These are phyloP conservation scores for Pseudogymnoascus sp. DNA, from an alignment of 2,329 filamentous ascomycete species.

Conservation along the genomic window DNA sequence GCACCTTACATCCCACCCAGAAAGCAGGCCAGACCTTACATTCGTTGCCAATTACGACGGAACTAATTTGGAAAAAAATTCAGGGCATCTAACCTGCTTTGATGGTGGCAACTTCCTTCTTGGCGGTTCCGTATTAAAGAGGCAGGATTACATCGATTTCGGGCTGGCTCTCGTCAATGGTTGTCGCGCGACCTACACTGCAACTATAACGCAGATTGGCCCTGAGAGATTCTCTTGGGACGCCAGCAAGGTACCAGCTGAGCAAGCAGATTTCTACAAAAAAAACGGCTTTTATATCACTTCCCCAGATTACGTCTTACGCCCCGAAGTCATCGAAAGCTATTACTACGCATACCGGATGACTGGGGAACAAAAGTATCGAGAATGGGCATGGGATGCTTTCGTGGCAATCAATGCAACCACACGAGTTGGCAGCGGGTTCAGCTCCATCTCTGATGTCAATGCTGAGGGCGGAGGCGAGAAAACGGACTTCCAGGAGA, in stretches of 20 bases:
- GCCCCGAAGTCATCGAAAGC: constrained; percentile 75
- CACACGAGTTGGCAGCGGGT: constrained; percentile 57
- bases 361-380: constrained; percentile 66
- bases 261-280: constrained; percentile 52
- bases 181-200: constrained; percentile 65
- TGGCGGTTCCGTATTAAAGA: constrained; percentile 60
- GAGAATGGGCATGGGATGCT: constrained; percentile 76
- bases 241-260: constrained; percentile 35
- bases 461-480: constrained; percentile 52
- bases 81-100: constrained; percentile 62
- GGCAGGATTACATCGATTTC: constrained; percentile 61
- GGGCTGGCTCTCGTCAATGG: constrained; percentile 62
- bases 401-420: constrained; percentile 59
- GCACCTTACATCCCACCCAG: constrained; percentile 61
- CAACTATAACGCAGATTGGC: constrained; percentile 63
- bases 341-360: constrained; percentile 81
- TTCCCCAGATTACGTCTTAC: constrained; percentile 53
- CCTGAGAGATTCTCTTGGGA: constrained; percentile 64
- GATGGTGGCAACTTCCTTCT: constrained; percentile 79
- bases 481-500: constrained; percentile 66
- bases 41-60: constrained; percentile 55
- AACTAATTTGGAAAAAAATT: constrained; percentile 35
- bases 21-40: constrained; percentile 58
- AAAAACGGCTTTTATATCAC: constrained; percentile 64
- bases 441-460: constrained; percentile 56